Percentiles rank a stretch among this genome's conserved stretches.
These are phyloP conservation scores for Ascobolus immersus DNA, from an alignment of 495 filamentous ascomycete genomes.

Conservation along the genomic window DNA sequence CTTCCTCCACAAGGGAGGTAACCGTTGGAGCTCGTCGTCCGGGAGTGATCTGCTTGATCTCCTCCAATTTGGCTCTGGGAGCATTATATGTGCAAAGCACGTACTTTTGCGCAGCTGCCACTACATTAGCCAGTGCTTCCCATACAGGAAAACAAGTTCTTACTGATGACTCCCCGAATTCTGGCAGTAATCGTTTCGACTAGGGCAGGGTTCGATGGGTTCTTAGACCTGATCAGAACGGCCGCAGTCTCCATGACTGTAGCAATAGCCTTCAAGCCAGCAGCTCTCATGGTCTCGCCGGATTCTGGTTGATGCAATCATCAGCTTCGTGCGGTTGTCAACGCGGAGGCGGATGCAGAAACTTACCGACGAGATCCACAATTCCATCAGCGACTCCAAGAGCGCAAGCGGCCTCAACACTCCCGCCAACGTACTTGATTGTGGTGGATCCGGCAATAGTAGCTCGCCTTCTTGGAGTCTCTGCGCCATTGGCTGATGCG, in stretches of 20 bases:
- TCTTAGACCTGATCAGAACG: slow-evolving; percentile 72
- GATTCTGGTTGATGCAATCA: slow-evolving; percentile 36
- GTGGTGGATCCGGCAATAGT: slow-evolving; percentile 37
- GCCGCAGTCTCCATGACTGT: slow-evolving; percentile 72
- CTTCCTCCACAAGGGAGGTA: slow-evolving; percentile 59
- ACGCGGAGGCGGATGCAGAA: slow-evolving; percentile 3
- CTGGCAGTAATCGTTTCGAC: slow-evolving; percentile 58
- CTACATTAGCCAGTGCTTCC: too few species aligned
- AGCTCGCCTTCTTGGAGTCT: slow-evolving; percentile 15
- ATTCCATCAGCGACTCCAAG: slow-evolving; percentile 90
- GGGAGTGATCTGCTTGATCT: slow-evolving; percentile 58
- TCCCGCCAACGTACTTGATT: slow-evolving; percentile 80
- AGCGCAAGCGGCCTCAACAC: slow-evolving; percentile 89
- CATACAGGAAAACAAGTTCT: too few species aligned
- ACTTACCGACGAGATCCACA: slow-evolving; percentile 82
- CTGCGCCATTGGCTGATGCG: slow-evolving; percentile 1
- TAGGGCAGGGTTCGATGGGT: slow-evolving; percentile 50
- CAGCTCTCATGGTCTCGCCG: slow-evolving; percentile 91
- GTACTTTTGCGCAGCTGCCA: slow-evolving; percentile 60
- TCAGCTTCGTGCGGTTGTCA: neutral
- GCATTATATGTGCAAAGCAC: slow-evolving; percentile 96
- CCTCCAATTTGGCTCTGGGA: slow-evolving; percentile 34
- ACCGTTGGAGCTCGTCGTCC: slow-evolving; percentile 87
- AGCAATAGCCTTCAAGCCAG: slow-evolving; percentile 85
- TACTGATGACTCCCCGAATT: slow-evolving; percentile 77